Percentiles rank a stretch among this genome's conserved stretches.
Evolutionary conservation across 2,329 filamentous ascomycete species (phyloP).

Genomic region (Hypoxylon sp.): DNA sequence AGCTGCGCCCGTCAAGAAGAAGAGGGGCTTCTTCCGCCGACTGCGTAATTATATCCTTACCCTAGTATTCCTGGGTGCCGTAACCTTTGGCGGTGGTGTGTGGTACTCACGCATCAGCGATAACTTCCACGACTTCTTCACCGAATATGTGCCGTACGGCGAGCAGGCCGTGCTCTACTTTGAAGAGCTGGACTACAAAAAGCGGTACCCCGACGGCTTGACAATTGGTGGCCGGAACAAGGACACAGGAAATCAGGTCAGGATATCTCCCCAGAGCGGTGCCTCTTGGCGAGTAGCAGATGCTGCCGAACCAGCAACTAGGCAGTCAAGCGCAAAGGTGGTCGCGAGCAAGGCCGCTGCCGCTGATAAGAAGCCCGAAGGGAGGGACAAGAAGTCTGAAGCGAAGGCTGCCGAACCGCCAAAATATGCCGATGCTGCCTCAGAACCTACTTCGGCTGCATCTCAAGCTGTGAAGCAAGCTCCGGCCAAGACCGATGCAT

Average conservation of each 20-base stretch:
- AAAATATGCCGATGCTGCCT: constrained; percentile 42
- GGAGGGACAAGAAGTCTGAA: constrained; percentile 41
- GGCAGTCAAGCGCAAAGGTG: constrained; percentile 44
- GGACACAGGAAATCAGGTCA: constrained; percentile 74
- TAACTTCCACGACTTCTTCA: constrained; percentile 99
- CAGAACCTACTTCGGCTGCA: constrained; percentile 19
- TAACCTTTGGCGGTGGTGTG: constrained; percentile 86
- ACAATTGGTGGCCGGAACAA: constrained; percentile 58
- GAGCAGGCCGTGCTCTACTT: constrained; percentile 95
- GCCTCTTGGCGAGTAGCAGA: constrained; percentile 68
- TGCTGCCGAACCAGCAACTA: constrained; percentile 39
- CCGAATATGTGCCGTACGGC: constrained; percentile 92
- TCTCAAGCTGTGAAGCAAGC: constrained; percentile 30
- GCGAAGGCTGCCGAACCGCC: constrained; percentile 44
- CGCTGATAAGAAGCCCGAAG: constrained; percentile 31
- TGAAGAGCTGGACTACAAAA: constrained; percentile 92
- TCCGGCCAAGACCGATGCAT: constrained; percentile 32
- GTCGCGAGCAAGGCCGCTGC: constrained; percentile 41
- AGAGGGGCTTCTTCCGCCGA: constrained; percentile 73
- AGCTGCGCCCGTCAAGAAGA: constrained; percentile 58
- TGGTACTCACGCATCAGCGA: constrained; percentile 94
- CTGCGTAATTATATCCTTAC: constrained; percentile 81
- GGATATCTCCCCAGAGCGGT: constrained; percentile 84
- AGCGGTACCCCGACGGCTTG: constrained; percentile 71
- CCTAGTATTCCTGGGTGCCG: constrained; percentile 75